Percentiles rank a stretch among this genome's conserved stretches.
phyloP scores from a whole-genome alignment of 345 rosid genomes.

The Lepidium africanum region DNA sequence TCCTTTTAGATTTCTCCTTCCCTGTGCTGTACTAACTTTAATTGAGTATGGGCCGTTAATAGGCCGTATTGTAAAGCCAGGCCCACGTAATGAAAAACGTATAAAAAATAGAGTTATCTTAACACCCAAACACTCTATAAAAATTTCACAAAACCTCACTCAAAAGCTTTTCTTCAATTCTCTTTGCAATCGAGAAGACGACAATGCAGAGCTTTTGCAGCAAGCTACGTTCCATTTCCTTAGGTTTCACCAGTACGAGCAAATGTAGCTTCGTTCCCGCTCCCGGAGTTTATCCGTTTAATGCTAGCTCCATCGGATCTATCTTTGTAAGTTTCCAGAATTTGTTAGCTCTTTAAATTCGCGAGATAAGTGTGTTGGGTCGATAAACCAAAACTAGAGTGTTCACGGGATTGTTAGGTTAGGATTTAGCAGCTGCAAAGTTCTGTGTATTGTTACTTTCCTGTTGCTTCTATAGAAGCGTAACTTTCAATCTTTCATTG shows the following conservation, averaged over 20 bases:
- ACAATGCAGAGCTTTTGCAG: slow-evolving; percentile 66
- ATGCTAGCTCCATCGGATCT: slow-evolving; percentile 14
- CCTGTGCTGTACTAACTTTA: no score
- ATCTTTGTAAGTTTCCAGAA: slow-evolving; percentile 31
- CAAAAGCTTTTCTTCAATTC: neutral
- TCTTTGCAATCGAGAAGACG: neutral
- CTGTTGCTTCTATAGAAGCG: neutral
- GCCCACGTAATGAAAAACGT: no score
- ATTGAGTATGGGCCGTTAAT: neutral
- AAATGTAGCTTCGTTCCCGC: slow-evolving; percentile 25
- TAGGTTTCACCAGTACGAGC: slow-evolving; percentile 4
- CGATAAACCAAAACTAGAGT: neutral
- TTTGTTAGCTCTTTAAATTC: neutral
- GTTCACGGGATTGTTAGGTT: no score
- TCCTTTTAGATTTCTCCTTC: no score
- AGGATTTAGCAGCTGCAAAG: no score
- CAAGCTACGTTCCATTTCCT: slow-evolving; percentile 45
- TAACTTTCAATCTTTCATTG: no score
- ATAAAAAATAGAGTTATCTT: neutral
- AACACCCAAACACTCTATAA: neutral
- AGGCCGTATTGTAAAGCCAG: no score
- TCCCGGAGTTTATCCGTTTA: slow-evolving; percentile 18
- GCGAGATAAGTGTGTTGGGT: neutral
- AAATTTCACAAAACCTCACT: neutral
- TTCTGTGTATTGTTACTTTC: no score